A percentile compares a stretch with the other conserved stretches of the same genome.
Conservation (phyloP, 352 stramenopile species). For the Phytophthora citrophthora region DNA sequence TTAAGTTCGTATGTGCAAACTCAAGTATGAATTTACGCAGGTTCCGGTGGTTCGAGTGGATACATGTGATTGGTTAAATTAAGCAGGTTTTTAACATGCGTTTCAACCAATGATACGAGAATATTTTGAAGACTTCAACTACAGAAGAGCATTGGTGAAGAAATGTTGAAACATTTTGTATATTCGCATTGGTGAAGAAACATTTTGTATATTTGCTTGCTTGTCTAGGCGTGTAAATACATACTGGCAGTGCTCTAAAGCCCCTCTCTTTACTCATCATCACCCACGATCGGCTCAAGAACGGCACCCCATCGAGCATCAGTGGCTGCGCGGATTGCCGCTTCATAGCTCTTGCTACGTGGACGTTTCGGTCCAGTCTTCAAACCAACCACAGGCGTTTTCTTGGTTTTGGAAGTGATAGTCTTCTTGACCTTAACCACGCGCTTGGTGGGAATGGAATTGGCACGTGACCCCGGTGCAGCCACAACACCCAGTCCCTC, state of each 20-base stretch:
- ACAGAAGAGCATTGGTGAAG: too few species aligned
- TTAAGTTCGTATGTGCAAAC: background rate
- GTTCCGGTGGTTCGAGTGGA: slow-evolving; percentile 16
- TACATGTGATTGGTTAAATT: slow-evolving; percentile 4
- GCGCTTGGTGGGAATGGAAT: slow-evolving; percentile 6
- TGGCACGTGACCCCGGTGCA: slow-evolving; percentile 8
- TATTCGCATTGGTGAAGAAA: too few species aligned
- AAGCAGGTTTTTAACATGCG: background rate
- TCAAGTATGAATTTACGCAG: slow-evolving; percentile 18
- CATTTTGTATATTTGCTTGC: slow-evolving; percentile 1
- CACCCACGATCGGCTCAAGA: slow-evolving; percentile 30
- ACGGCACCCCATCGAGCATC: slow-evolving; percentile 38
- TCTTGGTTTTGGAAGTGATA: slow-evolving; percentile 18
- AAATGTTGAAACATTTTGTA: too few species aligned
- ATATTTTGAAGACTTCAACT: too few species aligned
- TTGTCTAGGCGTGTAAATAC: slow-evolving; percentile 38
- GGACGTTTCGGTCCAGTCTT: slow-evolving; percentile 14
- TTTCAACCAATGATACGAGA: background rate
- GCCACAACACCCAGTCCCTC: slow-evolving; percentile 31
- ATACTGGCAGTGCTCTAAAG: slow-evolving; percentile 14
- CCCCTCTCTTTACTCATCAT: slow-evolving; percentile 29
- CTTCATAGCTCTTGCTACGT: slow-evolving; percentile 38
- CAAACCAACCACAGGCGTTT: slow-evolving; percentile 1
- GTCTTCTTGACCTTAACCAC: slow-evolving; percentile 24
- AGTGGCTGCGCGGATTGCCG: slow-evolving; percentile 26